Percentiles rank a stretch among this genome's conserved stretches.
phyloP scores from a whole-genome alignment of 2,329 filamentous ascomycete genomes.

The Fusarium sp. region DNA sequence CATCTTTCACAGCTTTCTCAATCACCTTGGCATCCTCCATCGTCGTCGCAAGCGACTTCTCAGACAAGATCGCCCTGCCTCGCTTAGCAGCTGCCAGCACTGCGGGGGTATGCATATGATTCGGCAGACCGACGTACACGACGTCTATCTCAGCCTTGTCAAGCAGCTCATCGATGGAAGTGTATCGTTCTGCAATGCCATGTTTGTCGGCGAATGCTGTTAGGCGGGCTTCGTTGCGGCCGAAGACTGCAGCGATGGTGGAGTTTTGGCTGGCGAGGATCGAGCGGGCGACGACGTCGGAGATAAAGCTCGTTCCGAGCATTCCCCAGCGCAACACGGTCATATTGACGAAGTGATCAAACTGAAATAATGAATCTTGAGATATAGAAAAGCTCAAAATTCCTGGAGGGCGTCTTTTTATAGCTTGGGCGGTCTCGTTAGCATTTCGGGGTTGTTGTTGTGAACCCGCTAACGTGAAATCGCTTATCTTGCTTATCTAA shows the following conservation, averaged over 20 bases:
- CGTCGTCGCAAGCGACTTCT: conserved; percentile 10
- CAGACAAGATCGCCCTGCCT: conserved; percentile 8
- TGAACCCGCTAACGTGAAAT: not conserved
- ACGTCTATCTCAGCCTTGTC: conserved; percentile 11
- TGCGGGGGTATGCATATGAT: conserved; percentile 19
- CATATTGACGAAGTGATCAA: fast-evolving
- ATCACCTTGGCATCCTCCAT: not conserved
- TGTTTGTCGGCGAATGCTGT: not conserved
- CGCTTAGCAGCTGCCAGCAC: conserved; percentile 13
- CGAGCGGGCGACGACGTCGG: conserved; percentile 9
- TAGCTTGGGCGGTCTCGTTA: not conserved
- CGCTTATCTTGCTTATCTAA: not conserved
- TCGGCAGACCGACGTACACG: conserved; percentile 12
- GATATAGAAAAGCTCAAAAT: fast-evolving
- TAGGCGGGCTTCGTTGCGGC: not conserved
- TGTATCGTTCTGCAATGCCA: not conserved
- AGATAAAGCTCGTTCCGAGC: conserved; percentile 21
- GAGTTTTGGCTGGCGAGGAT: conserved; percentile 9
- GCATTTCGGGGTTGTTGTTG: not conserved
- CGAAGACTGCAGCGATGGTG: conserved; percentile 4
- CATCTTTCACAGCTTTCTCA: not conserved
- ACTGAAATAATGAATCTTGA: fast-evolving
- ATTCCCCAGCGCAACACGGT: conserved; percentile 4
- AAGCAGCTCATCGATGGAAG: not conserved
- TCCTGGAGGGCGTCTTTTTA: not conserved